These are phyloP conservation scores for Trametes polyzona DNA, from an alignment of 1,284 basidiomycete species.

Conservation along the genomic window DNA sequence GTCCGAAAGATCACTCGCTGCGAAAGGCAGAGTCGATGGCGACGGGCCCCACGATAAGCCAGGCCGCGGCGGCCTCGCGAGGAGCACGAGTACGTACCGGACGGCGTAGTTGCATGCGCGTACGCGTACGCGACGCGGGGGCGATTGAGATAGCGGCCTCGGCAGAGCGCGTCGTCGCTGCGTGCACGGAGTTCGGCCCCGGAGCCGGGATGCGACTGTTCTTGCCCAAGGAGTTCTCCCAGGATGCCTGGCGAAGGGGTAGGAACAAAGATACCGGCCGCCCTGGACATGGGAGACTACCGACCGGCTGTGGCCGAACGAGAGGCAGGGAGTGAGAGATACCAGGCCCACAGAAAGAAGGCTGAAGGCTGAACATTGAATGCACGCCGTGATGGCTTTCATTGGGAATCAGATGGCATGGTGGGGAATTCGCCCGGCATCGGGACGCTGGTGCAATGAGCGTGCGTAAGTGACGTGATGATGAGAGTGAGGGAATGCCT, in stretches of 20 bases:
- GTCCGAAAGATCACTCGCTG: too few relatives aligned
- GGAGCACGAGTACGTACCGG: constrained; percentile 9
- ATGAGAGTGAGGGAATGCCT: constrained; percentile 7
- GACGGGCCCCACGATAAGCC: constrained; percentile 24
- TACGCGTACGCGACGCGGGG: too few relatives aligned
- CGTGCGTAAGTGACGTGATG: constrained; percentile 1
- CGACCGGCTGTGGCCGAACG: constrained; percentile 11
- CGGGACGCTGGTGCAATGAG: constrained; percentile 10
- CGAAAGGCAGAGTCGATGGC: too few relatives aligned
- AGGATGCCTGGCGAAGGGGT: neutral
- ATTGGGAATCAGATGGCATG: constrained; percentile 3
- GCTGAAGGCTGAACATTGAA: neutral
- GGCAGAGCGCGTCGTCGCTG: neutral
- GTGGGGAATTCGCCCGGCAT: constrained; percentile 2
- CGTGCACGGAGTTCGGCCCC: constrained; percentile 7
- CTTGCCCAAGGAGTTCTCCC: too few relatives aligned
- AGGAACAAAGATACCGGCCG: constrained; percentile 10
- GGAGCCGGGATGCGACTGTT: constrained; percentile 2
- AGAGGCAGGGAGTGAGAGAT: neutral
- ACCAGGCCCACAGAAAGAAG: neutral
- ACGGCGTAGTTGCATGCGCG: too few relatives aligned
- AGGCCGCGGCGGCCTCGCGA: constrained; percentile 1
- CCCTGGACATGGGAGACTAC: constrained; percentile 6
- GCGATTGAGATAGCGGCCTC: constrained; percentile 10
- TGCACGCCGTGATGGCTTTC: neutral